Base-by-base conservation (phyloP, 2,329 filamentous ascomycete genomes). In the Calycina marina region DNA sequence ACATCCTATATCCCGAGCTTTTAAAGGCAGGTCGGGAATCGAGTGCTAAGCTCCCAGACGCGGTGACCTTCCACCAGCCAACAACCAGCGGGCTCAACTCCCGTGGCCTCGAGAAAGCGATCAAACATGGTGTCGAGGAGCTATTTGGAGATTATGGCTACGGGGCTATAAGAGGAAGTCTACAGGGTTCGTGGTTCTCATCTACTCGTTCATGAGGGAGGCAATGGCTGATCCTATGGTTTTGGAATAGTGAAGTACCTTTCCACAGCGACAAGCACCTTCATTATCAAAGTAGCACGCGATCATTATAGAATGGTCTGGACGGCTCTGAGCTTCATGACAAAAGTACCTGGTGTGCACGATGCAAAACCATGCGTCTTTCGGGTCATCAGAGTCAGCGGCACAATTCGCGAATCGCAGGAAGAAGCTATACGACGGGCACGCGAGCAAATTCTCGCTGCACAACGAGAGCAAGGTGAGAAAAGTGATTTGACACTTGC, bases 381-480 rank as follows among this genome's bases (percentile, higher is more conserved):
- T 40, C 74, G 77, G 28, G 85, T 98, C 10, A 72, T 93, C 5
- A 69, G 82, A 39, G 83, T 94, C 10, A 90, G 82, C 42, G 90
- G 88, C 11, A 98, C 90, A 3, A 93, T 98, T 49, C 77, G 77
- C 45, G 93, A 93, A 56, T 78, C 75, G 2, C 86, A 96, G 56
- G 77, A 93, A 52, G 86, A 93, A 55, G 84, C 85, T 20, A 79
- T 96, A 47, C 68, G 76, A 4, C 67, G 82, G 38, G 82, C 84
- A 25, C 75, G 79, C 44, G 62, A 66, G 35, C 68, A 84, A 35
- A 76, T 93, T 38, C 60, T 80, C 26, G 68, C 72, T 17, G 74
- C 78, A 32, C 69, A 42, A 68, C 49, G 67, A 66, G 16, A 62
- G 55, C 28, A 58, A 57, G 49, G 57, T 54, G 44, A 57, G 45